Conservation (phyloP, 352 stramenopile species). For the Globisporangium sylvaticum region DNA sequence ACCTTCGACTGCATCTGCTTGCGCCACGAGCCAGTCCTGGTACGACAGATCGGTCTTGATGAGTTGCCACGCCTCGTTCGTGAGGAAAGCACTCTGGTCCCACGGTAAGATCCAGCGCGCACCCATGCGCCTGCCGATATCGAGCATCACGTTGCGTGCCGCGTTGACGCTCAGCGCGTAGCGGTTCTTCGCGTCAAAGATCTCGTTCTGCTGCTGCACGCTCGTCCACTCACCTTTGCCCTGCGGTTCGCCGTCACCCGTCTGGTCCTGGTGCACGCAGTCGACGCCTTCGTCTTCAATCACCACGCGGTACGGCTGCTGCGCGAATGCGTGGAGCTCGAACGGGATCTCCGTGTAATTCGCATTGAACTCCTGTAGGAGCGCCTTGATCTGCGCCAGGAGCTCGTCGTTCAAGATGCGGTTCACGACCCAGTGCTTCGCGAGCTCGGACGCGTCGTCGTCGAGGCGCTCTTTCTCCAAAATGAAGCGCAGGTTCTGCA, state of each 20-base stretch:
- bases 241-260: not conserved
- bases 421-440: conserved; percentile 53
- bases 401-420: conserved; percentile 31
- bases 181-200: conserved; percentile 50
- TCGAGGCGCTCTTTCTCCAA: conserved; percentile 48
- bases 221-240: conserved; percentile 29
- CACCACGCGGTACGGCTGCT: conserved; percentile 35
- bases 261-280: conserved; percentile 22
- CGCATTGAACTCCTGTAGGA: conserved; percentile 33
- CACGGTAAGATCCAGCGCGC: conserved; percentile 47
- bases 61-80: conserved; percentile 32
- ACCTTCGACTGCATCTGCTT: not conserved
- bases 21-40: conserved; percentile 4
- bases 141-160: conserved; percentile 45
- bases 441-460: conserved; percentile 17
- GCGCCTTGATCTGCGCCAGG: conserved; percentile 22
- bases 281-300: conserved; percentile 38
- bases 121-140: conserved; percentile 27
- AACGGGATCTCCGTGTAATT: conserved; percentile 45
- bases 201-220: conserved; percentile 26
- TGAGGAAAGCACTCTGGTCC: conserved; percentile 56
- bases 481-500: conserved; percentile 47
- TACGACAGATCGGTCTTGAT: conserved; percentile 28
- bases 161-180: conserved; percentile 49
- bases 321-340: conserved; percentile 27